Base-by-base conservation (phyloP, 208 protist species). In the Trypanosomatidae sp. region DNA sequence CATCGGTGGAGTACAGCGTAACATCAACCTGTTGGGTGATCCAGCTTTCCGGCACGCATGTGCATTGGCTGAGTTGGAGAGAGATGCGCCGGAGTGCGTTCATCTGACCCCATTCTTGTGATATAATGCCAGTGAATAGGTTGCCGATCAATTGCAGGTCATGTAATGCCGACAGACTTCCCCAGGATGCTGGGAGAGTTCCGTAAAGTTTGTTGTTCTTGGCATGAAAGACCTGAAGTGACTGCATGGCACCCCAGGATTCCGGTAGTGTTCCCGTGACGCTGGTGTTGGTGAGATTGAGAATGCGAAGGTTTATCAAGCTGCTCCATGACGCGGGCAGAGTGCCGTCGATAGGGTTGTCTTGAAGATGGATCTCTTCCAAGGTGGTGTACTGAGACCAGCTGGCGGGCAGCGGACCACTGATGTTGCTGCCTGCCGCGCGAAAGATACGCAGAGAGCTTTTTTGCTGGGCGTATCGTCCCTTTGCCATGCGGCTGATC, bases 1-100 rank as follows among this genome's bases (percentile, higher is more conserved):
- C 15, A 46, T 15, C 17, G 8, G 59, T 65, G 19, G 59, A 65
- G 19, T 65, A 65, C 0, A 65, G 33, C 10, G 4, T 65, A 25
- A 65, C 39, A n/a, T 65, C 59, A 2, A 65, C 59, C 0, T 46
- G 12, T 7, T 22, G 15, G 8, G 59, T 30, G 19, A 67, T 50
- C 62, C 62, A 67, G 43, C 28, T 49, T 13, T 67, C 13, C n/a
- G 62, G 62, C 10, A 67, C 25, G 43, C 62, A 67, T 2, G 62
- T 67, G 1, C 62, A 67, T 3, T 67, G 3, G 62, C 53, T 13
- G 5, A 67, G 17, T 28, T 47, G 22, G 25, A 67, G 44, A 10
- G 62, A 47, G 15, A 50, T 15, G 9, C 44, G 44, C 5, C n/a
- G 44, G 2, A 67, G 41, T 9, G 62, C 15, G 15, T 9, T 47